Base-by-base conservation (phyloP, 2,329 filamentous ascomycete species). In the Xylariaceae sp. region DNA sequence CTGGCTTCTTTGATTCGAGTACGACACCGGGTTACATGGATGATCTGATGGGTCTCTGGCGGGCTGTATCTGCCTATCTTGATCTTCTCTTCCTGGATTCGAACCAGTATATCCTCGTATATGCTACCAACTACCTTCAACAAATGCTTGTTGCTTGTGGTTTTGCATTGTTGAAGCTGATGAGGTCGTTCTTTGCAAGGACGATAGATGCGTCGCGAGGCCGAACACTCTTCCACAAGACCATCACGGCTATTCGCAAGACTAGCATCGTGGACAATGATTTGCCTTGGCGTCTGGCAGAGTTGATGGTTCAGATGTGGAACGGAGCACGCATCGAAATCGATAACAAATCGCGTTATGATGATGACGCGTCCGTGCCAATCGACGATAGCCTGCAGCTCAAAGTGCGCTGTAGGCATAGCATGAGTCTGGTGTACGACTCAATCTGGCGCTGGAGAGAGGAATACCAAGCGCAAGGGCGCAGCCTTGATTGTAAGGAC, bases 291-390 rank as follows among this genome's bases (percentile, higher is more conserved):
- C 83, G 90, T 37, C 79, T 93, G 61, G 88, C 89, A 2, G 90
- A 93, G 75, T 82, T 94, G n/a, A 88, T 93, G 79, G 89, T 90
- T 4, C 90, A 93, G 74, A 88, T 94, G 73, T 94, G 89, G 88
- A 90, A 91, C 67, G 87, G 83, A 1, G 81, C 82, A n/a, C 78
- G 82, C 9, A 73, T 83, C 8, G 81, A 83, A 42, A 74, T 74
- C 65, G 75, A 73, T 64, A 75, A 75, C 67, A 77, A 78, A 51
- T 68, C 76, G 44, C 78, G 79, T 60, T 76, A 78, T 50, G 76
- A 79, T 60, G 77, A 80, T 56, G 82, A 84, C 61, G 73, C 77
- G 48, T 72, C 75, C 1, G 76, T 80, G 15, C 75, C 79, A 44
- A 78, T 88, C 48, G 88, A 92, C 67, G 87, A 90, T 66, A 88